Base-by-base conservation (phyloP, 768 basidiomycete species). In the Boletus rubescentipes region DNA sequence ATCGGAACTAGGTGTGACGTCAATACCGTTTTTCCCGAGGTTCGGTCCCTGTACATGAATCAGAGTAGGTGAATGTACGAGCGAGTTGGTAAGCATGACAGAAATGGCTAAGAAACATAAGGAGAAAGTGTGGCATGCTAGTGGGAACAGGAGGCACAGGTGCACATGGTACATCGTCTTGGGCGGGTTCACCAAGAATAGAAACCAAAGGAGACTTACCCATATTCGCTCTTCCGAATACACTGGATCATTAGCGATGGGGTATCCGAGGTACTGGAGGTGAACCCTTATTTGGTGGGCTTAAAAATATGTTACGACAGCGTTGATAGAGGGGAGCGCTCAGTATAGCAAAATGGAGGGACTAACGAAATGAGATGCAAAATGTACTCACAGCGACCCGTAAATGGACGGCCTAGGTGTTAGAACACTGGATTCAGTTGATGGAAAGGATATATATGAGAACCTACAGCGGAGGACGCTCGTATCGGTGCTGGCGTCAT, bases 221-320 rank as follows among this genome's bases (percentile, higher is more conserved):
- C 90, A 92, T 47, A 91, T 90, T 37, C 78, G 80, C 32, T 76
- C 74, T 54, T 89, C 88, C 16, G 89, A 87, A 71, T 99, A 99
- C 3, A 98, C 80, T 2, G 94, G 91, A 61, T 98, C 97, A 67
- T 99, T 98, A 11, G 92, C 91, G 58, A 99, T 93, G 0, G 97
- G 89, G 66, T 91, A 76, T 1, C 96, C 97, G 52, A 99, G 82
- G 70, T 81, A 98, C 71, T 98, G 97, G 3, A 99, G 80, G 66
- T 99, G 97, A 4, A 99, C 96, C 46, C 97, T 83, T 53, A 98
- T 91, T 71, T 99, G 97, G 73, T 99, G 97, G 0, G 97, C 94
- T 97, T 60, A 2, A 20, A 43, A 54, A 48, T 9, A 40, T 44
- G 49, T 42, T 38, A 38, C 53, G 31, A 23, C 47, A 63, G 46